Conservation (phyloP, 495 filamentous ascomycete genomes). For the Hyaloscypha finlandica region DNA sequence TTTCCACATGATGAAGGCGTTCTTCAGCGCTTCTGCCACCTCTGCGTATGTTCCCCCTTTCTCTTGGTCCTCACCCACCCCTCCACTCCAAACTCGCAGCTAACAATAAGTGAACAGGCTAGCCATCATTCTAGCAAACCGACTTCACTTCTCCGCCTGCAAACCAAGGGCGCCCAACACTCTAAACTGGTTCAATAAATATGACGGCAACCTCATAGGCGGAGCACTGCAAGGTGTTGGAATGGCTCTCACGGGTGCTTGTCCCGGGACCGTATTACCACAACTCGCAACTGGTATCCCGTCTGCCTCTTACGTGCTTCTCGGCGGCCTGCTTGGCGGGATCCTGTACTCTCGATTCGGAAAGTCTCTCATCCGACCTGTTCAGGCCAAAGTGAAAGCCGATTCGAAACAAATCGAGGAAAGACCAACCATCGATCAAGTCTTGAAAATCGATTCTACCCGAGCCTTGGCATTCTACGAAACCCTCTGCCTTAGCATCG, state of each 20-base stretch:
- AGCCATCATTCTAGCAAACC: slow-evolving; percentile 25
- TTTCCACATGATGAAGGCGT: slow-evolving; percentile 61
- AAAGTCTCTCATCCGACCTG: neutral
- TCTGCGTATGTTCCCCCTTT: slow-evolving; percentile 51
- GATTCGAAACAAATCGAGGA: neutral
- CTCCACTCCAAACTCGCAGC: neutral
- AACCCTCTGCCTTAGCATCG: slow-evolving; percentile 6
- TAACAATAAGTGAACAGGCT: neutral
- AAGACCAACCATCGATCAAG: slow-evolving; percentile 37
- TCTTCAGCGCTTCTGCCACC: slow-evolving; percentile 53
- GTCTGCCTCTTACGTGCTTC: slow-evolving; percentile 44
- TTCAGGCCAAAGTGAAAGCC: neutral
- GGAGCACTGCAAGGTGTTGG: slow-evolving; percentile 54
- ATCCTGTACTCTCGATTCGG: slow-evolving; percentile 31
- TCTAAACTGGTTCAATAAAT: slow-evolving; percentile 41
- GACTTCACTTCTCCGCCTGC: slow-evolving; percentile 31
- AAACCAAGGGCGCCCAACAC: slow-evolving; percentile 24
- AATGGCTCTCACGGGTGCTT: slow-evolving; percentile 57
- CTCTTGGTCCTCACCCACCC: neutral
- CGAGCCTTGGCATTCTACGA: neutral
- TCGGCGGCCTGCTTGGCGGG: slow-evolving; percentile 47
- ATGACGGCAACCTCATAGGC: slow-evolving; percentile 59
- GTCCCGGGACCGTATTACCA: slow-evolving; percentile 50
- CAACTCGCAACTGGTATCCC: slow-evolving; percentile 52
- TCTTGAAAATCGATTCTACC: slow-evolving; percentile 34